Evolutionary conservation across 2,329 filamentous ascomycete species (phyloP).

Genomic region (Tolypocladium sp.): DNA sequence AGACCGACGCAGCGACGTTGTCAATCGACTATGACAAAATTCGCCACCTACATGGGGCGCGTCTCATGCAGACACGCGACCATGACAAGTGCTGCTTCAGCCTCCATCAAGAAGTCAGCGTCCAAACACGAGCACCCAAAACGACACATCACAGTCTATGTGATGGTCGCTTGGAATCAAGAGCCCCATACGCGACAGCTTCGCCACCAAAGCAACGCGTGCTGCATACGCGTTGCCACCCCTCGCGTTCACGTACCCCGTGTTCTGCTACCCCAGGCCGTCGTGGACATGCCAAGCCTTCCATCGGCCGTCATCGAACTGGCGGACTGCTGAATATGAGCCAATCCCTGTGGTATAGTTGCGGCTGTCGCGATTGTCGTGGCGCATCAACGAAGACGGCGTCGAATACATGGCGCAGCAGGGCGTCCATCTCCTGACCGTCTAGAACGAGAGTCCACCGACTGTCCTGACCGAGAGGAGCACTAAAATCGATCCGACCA

Average conservation of each 20-base stretch:
- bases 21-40: no score
- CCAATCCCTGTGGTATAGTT: no score
- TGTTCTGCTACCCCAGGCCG: not conserved
- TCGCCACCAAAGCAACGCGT: not conserved
- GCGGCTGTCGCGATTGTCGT: not conserved
- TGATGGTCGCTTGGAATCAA: not conserved
- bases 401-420: not conserved
- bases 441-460: not conserved
- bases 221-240: not conserved
- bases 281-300: not conserved
- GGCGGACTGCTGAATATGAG: not conserved
- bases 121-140: no score
- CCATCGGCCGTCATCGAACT: not conserved
- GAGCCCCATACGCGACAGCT: not conserved
- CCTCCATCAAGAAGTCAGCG: no score
- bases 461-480: no score
- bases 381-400: not conserved
- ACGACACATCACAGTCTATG: not conserved
- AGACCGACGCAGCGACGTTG: no score
- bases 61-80: no score
- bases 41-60: no score
- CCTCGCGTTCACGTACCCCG: not conserved
- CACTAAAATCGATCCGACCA: no score
- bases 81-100: no score
- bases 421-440: not conserved